These are phyloP conservation scores for Truncatella angustata DNA, from an alignment of 2,329 filamentous ascomycete species.

Conservation along the genomic window DNA sequence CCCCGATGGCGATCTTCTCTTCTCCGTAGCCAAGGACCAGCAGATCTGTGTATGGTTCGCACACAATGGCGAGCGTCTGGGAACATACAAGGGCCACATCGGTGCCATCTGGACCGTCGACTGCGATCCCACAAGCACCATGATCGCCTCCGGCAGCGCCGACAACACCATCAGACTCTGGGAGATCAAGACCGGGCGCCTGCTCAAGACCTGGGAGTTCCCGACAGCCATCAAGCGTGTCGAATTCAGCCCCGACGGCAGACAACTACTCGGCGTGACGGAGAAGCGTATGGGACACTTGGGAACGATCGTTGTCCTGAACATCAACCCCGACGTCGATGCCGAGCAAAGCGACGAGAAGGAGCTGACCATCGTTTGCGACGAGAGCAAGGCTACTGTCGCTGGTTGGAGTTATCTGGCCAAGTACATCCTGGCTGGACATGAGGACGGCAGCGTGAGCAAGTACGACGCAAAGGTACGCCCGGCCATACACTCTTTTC, in stretches of 20 bases:
- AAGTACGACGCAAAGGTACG: slow-evolving; percentile 85
- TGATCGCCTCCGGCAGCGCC: slow-evolving; percentile 92
- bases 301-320: slow-evolving; percentile 88
- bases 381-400: slow-evolving; percentile 95
- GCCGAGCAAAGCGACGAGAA: slow-evolving; percentile 84
- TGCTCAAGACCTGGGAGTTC: slow-evolving; percentile 97
- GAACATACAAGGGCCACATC: slow-evolving; percentile 94
- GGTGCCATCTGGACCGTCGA: slow-evolving; percentile 99
- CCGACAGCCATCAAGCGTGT: slow-evolving; percentile 95
- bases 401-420: slow-evolving; percentile 93
- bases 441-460: slow-evolving; percentile 92
- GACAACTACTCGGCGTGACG: slow-evolving; percentile 85
- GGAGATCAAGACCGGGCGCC: slow-evolving; percentile 90
- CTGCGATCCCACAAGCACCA: slow-evolving; percentile 84
- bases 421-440: slow-evolving; percentile 96
- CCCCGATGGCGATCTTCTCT: slow-evolving; percentile 93
- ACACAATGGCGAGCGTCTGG: slow-evolving; percentile 95
- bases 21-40: slow-evolving; percentile 95
- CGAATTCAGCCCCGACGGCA: slow-evolving; percentile 94
- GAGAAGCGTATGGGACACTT: slow-evolving; percentile 98
- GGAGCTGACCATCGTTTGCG: slow-evolving; percentile 82
- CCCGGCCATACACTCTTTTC: neutral
- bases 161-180: slow-evolving; percentile 98
- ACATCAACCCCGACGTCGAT: slow-evolving; percentile 80
- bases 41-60: slow-evolving; percentile 96